These are phyloP conservation scores for Alternaria triticina DNA, from an alignment of 2,329 filamentous ascomycete genomes.

Conservation along the genomic window DNA sequence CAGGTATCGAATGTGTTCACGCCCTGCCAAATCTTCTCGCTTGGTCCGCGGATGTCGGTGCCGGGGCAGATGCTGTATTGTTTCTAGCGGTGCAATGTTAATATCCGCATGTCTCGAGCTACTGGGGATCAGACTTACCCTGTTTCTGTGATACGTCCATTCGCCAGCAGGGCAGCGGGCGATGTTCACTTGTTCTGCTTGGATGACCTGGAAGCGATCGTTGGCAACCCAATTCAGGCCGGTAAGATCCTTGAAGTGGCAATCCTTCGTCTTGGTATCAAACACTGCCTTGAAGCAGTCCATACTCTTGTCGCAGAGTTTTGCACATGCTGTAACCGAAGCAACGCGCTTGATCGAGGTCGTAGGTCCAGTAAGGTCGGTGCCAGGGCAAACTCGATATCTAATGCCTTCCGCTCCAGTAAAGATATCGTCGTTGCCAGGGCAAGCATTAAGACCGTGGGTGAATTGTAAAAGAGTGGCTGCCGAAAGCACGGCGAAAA, in stretches of 20 bases:
- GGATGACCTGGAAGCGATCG: conserved; percentile 27
- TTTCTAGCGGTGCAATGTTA: conserved; percentile 16
- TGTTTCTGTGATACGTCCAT: conserved; percentile 22
- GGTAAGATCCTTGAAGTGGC: conserved; percentile 30
- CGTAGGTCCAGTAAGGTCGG: conserved; percentile 26
- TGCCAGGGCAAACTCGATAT: conserved; percentile 29
- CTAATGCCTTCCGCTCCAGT: conserved; percentile 25
- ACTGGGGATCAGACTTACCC: conserved; percentile 14
- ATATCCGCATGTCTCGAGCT: background rate
- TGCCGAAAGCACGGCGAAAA: conserved; percentile 18
- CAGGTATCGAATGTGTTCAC: conserved; percentile 25
- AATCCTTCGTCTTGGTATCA: conserved; percentile 23
- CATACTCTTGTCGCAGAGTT: conserved; percentile 24
- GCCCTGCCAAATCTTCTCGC: conserved; percentile 17
- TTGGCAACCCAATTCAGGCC: conserved; percentile 28
- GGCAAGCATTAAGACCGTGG: conserved; percentile 28
- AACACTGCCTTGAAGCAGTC: conserved; percentile 38
- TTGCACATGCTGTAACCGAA: conserved; percentile 28
- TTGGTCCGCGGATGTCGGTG: conserved; percentile 32
- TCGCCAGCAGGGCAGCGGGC: conserved; percentile 30
- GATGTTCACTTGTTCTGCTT: conserved; percentile 32
- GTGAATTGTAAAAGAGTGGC: conserved; percentile 23
- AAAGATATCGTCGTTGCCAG: conserved; percentile 24
- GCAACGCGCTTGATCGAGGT: conserved; percentile 17
- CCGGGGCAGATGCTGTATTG: conserved; percentile 30